Evolutionary conservation across 2,329 filamentous ascomycete species (phyloP).

Genomic region (Penicillium nordicum): DNA sequence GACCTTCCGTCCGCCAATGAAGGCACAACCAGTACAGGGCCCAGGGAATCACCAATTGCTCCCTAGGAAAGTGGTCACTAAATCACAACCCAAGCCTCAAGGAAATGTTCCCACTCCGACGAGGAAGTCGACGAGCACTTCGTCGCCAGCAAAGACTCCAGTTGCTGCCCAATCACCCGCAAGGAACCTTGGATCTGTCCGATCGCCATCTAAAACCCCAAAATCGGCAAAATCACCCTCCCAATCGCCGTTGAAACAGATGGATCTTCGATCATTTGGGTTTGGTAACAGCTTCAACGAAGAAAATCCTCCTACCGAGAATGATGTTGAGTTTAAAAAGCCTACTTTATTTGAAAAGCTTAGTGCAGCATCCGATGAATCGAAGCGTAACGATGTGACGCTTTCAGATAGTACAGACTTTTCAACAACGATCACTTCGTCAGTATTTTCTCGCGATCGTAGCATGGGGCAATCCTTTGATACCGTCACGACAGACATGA

Average conservation of each 20-base stretch:
- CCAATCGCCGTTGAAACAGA: neutral
- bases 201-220: neutral
- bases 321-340: slow-evolving; percentile 3
- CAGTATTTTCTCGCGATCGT: slow-evolving; percentile 13
- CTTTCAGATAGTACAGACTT: slow-evolving; percentile 24
- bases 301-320: neutral
- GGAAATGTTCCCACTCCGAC: neutral
- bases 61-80: neutral
- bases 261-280: slow-evolving; percentile 1
- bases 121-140: neutral
- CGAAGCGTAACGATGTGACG: slow-evolving; percentile 18
- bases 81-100: neutral
- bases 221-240: neutral
- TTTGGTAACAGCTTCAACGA: neutral
- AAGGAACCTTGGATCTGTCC: neutral
- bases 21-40: neutral
- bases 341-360: slow-evolving; percentile 16
- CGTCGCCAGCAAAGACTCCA: neutral
- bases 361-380: slow-evolving; percentile 13
- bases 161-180: neutral
- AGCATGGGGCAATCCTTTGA: slow-evolving; percentile 26
- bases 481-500: slow-evolving; percentile 30
- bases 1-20: neutral
- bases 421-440: slow-evolving; percentile 19
- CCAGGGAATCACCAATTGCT: neutral